These are phyloP conservation scores for Zhuliangozyma blackwelliae DNA, from an alignment of 1,139 yeast species.

Conservation along the genomic window DNA sequence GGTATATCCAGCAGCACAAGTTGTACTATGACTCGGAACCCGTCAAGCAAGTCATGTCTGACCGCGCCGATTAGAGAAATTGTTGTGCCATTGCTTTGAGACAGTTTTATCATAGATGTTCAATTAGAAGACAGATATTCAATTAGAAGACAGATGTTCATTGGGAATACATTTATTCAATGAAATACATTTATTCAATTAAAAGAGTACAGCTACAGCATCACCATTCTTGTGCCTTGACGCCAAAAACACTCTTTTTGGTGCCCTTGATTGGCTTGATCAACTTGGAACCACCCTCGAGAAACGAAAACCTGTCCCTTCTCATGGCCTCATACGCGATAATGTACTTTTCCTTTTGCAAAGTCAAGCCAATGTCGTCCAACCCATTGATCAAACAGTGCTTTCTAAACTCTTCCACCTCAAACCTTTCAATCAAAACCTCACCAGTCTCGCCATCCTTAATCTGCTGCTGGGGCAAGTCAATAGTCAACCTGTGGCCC, in stretches of 20 bases:
- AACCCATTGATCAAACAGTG: conserved; percentile 92
- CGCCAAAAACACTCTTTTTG: conserved; percentile 66
- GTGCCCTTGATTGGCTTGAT: conserved; percentile 66
- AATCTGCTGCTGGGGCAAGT: conserved; percentile 82
- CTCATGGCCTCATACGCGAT: conserved; percentile 69
- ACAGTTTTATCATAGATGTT: not conserved
- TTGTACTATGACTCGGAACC: conserved; percentile 89
- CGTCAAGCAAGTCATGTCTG: conserved; percentile 81
- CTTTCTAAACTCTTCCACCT: conserved; percentile 86
- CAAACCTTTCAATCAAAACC: conserved; percentile 76
- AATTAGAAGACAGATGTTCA: not conserved
- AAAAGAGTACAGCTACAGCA: not conserved
- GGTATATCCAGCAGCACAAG: conserved; percentile 90
- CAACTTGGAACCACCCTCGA: conserved; percentile 77
- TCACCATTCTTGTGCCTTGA: conserved; percentile 80
- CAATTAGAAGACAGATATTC: not conserved
- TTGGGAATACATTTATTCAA: too few relatives aligned
- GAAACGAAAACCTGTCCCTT: conserved; percentile 77
- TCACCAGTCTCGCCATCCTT: conserved; percentile 61
- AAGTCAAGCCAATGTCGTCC: conserved; percentile 93
- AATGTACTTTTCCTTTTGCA: conserved; percentile 82
- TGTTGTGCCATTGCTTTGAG: not conserved
- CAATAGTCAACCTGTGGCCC: conserved; percentile 71
- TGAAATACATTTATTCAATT: not conserved
- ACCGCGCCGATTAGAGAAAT: conserved; percentile 33